Percentiles rank a stretch among this genome's conserved stretches.
Evolutionary conservation across 169 alveolate genomes (phyloP).

Genomic region (Plasmodium malariae): DNA sequence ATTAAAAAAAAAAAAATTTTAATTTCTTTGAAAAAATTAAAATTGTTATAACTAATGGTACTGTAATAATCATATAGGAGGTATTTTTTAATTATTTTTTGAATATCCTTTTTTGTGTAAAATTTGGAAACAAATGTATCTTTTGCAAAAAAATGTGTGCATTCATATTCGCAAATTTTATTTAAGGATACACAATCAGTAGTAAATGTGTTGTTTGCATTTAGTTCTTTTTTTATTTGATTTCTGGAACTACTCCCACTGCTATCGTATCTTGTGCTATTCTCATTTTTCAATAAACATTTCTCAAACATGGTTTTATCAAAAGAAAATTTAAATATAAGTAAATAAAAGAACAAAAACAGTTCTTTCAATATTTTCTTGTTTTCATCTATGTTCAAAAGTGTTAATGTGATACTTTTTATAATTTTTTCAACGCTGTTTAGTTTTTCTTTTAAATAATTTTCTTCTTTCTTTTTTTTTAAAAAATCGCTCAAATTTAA

Average conservation of each 20-base stretch:
- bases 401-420: neutral
- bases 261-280: no score
- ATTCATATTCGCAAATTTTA: constrained; percentile 43
- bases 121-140: constrained; percentile 20
- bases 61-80: neutral
- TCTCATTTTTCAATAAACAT: neutral
- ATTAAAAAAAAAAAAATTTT: constrained; percentile 38
- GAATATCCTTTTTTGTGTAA: constrained; percentile 26
- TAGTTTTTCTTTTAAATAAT: constrained; percentile 20
- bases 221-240: neutral
- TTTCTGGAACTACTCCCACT: neutral
- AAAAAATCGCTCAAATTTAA: constrained; percentile 18
- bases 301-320: neutral
- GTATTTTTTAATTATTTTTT: constrained; percentile 14
- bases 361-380: constrained; percentile 15
- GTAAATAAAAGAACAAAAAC: constrained; percentile 42
- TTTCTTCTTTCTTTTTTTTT: constrained; percentile 41
- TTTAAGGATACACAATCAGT: constrained; percentile 3
- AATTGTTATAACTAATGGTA: neutral
- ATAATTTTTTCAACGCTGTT: constrained; percentile 20
- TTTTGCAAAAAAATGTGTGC: constrained; percentile 7
- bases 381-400: constrained; percentile 18
- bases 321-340: constrained; percentile 20
- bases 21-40: constrained; percentile 19
- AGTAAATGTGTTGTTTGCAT: no score